Evolutionary conservation across 495 filamentous ascomycete genomes (phyloP).

Genomic region (Amphirosellinia nigrospora): DNA sequence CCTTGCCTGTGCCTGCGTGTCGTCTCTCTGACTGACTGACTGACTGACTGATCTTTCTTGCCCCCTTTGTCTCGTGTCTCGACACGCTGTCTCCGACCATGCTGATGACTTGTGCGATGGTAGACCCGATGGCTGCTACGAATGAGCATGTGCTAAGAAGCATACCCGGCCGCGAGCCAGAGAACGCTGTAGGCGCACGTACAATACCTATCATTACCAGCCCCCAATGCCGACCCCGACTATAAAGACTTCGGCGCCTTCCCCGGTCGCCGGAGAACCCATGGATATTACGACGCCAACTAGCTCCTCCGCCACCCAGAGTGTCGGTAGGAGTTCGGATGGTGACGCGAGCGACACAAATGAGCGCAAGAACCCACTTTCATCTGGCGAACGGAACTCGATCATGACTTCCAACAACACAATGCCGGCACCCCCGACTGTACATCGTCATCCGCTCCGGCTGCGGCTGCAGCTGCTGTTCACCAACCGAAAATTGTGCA

Average conservation of each 20-base stretch:
- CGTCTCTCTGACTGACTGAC: slow-evolving; percentile 4
- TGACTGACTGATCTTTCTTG: slow-evolving; percentile 11
- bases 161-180: slow-evolving; percentile 43
- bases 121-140: slow-evolving; percentile 56
- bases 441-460: slow-evolving; percentile 42
- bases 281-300: slow-evolving; percentile 59
- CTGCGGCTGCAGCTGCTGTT: slow-evolving; percentile 80
- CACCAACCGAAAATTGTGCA: slow-evolving; percentile 98
- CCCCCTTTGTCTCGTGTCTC: slow-evolving; percentile 34
- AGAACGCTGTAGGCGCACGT: slow-evolving; percentile 51
- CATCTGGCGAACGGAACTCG: slow-evolving; percentile 39
- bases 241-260: slow-evolving; percentile 57
- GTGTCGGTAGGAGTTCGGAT: slow-evolving; percentile 53
- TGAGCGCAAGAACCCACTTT: slow-evolving; percentile 37
- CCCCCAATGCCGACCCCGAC: slow-evolving; percentile 42
- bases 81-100: slow-evolving; percentile 31
- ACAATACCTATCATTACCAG: slow-evolving; percentile 54
- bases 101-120: slow-evolving; percentile 33
- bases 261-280: slow-evolving; percentile 53
- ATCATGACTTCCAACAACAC: slow-evolving; percentile 34
- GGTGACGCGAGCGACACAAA: slow-evolving; percentile 48
- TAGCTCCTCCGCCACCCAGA: slow-evolving; percentile 49
- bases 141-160: slow-evolving; percentile 55
- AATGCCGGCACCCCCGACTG: slow-evolving; percentile 24
- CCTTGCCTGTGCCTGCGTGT: slow-evolving; percentile 6